Conservation (phyloP, 768 basidiomycete genomes). For the Cystofilobasidium bisporidii region DNA sequence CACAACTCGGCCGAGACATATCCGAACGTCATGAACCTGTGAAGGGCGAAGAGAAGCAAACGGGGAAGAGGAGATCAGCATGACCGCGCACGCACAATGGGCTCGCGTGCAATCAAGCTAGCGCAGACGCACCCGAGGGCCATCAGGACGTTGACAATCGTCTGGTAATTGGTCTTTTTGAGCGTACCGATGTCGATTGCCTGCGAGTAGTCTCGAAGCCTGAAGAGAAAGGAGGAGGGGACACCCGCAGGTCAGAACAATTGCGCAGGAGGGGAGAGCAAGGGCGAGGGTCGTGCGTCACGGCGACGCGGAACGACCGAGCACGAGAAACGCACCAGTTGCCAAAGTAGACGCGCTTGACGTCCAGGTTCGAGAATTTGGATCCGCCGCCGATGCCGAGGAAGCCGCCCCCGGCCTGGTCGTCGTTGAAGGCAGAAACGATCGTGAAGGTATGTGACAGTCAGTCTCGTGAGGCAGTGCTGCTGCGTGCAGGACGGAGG, state of each 20-base stretch:
- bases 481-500: neutral
- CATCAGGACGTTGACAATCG: slow-evolving; percentile 80
- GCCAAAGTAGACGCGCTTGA: slow-evolving; percentile 49
- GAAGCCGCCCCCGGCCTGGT: slow-evolving; percentile 23
- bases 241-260: neutral
- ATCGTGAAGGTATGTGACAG: no score
- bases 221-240: neutral
- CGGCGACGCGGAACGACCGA: neutral
- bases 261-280: no score
- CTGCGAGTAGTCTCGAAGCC: slow-evolving; percentile 49
- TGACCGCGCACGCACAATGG: no score
- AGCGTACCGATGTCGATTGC: slow-evolving; percentile 57
- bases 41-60: no score
- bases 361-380: slow-evolving; percentile 70
- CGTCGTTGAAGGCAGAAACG: no score
- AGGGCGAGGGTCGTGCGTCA: neutral
- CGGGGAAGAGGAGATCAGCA: no score
- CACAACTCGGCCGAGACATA: slow-evolving; percentile 78
- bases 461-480: no score
- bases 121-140: no score
- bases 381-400: slow-evolving; percentile 30
- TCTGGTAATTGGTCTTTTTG: slow-evolving; percentile 58
- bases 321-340: slow-evolving; percentile 29
- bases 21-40: slow-evolving; percentile 48
- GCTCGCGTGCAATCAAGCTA: no score